Conservation (phyloP, 1,139 yeast genomes). For the Candida pseudocylindracea region DNA sequence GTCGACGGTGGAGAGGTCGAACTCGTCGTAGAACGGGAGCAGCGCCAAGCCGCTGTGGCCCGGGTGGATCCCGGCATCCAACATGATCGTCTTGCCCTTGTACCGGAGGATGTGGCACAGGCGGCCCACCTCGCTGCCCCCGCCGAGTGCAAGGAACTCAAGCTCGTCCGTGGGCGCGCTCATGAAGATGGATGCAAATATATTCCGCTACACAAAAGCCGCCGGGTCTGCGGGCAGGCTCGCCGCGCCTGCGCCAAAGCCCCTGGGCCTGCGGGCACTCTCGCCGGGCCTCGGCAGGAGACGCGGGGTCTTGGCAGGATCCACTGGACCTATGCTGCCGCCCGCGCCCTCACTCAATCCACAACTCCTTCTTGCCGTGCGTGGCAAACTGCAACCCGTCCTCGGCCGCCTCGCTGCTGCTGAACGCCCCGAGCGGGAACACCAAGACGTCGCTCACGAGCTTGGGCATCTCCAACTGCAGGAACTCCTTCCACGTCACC, state of each 20-base stretch:
- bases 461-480: slow-evolving; percentile 17
- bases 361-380: no score
- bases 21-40: slow-evolving; percentile 87
- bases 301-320: no score
- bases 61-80: slow-evolving; percentile 97
- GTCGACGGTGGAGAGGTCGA: slow-evolving; percentile 74
- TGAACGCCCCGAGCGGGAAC: slow-evolving; percentile 28
- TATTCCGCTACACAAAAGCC: no score
- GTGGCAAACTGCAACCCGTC: no score
- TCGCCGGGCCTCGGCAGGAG: no score
- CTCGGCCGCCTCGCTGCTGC: no score
- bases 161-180: not conserved
- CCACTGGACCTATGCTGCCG: no score
- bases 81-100: slow-evolving; percentile 90
- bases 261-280: no score
- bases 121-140: slow-evolving; percentile 96
- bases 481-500: slow-evolving; percentile 24
- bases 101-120: slow-evolving; percentile 85
- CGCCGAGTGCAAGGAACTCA: slow-evolving; percentile 85
- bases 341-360: no score
- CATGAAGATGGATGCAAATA: not conserved
- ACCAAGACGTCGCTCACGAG: slow-evolving; percentile 28
- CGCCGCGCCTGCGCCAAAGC: no score
- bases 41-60: slow-evolving; percentile 82
- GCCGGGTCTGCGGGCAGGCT: no score